Base-by-base conservation (phyloP, 2,329 filamentous ascomycete genomes). In the Aspergillus ochraceus region DNA sequence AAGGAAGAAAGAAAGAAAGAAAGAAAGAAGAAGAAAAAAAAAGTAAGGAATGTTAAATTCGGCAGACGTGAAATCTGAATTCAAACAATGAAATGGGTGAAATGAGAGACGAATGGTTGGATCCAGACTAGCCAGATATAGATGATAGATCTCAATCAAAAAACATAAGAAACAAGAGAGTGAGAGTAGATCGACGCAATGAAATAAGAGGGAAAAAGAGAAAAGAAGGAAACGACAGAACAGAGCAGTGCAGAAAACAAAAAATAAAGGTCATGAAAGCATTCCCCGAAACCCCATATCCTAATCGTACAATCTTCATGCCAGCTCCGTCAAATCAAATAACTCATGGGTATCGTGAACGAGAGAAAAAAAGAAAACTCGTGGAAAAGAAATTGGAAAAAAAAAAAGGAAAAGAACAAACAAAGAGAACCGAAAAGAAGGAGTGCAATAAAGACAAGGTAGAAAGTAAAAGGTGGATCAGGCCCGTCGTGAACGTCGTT, bases 401-500 rank as follows among this genome's bases (percentile, higher is more conserved):
- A 52, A 17, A n/a, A 42, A 52, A 49, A 20, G 3, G 26, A 54
- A 53, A 39, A 2, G 32, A 52, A 47, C 20, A 45, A 57, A n/a
- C 14, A 22, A 52, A 19, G 36, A 29, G 55, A 46, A 45, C 19
- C 20, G n/a, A 26, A 57, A 47, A 46, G 26, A 58, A 49, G 6
- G 22, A 9, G 22, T 32, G 36, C 14, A 54, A 53, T n/a, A 53
- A 24, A 32, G 32, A 39, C 24, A 29, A 6, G 36, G 3, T 51
- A 26, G 47, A 11, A 12, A 17, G n/a, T 17, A 47, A n/a, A 17
- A 54, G 45, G 47, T 19, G 26, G 6, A 46, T 46, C n/a, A 54
- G 12, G 11, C 52, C n/a, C 53, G 42, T 17, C 59, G 54, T 20
- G 32, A 26, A 32, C 70, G 66, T 30, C 73, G 70, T 32, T 74